A percentile compares a stretch with the other conserved stretches of the same genome.
phyloP scores from a whole-genome alignment of 192 early-diverging fungal genomes.

The Thamnidium elegans region DNA sequence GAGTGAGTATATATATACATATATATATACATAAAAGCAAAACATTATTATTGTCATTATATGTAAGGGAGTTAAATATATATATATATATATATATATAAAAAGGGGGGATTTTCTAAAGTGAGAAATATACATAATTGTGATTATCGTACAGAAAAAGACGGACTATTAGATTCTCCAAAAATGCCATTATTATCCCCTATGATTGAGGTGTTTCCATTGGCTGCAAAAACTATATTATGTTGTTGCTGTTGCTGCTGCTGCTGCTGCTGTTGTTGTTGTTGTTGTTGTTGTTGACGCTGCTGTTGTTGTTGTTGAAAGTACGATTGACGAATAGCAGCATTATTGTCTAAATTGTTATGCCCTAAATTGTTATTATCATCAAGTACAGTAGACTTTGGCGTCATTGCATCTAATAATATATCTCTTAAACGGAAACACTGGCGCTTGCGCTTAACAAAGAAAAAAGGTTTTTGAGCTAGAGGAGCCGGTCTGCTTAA shows the following conservation, averaged over 20 bases:
- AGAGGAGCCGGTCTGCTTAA: constrained; percentile 65
- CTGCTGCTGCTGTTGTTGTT: too few relatives aligned
- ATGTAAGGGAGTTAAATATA: too few relatives aligned
- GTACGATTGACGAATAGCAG: neutral
- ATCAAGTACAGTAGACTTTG: constrained; percentile 7
- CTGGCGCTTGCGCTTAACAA: constrained; percentile 57
- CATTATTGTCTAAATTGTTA: neutral
- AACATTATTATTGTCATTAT: too few relatives aligned
- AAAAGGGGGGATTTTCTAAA: too few relatives aligned
- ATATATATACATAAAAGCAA: too few relatives aligned
- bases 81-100: too few relatives aligned
- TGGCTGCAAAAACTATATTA: neutral
- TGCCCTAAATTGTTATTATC: neutral
- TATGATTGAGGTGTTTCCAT: neutral
- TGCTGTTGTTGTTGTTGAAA: constrained; percentile 3
- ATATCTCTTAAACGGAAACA: constrained; percentile 62
- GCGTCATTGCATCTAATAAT: constrained; percentile 61
- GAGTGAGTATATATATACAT: too few relatives aligned
- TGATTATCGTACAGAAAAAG: constrained; percentile 1
- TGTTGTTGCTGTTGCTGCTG: too few relatives aligned
- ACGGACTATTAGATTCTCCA: neutral
- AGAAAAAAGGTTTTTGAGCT: constrained; percentile 48
- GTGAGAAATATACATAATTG: too few relatives aligned
- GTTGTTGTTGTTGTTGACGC: too few relatives aligned
- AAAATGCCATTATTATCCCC: neutral